phyloP scores from a whole-genome alignment of 169 alveolate genomes.

The Condylostoma magnum region DNA sequence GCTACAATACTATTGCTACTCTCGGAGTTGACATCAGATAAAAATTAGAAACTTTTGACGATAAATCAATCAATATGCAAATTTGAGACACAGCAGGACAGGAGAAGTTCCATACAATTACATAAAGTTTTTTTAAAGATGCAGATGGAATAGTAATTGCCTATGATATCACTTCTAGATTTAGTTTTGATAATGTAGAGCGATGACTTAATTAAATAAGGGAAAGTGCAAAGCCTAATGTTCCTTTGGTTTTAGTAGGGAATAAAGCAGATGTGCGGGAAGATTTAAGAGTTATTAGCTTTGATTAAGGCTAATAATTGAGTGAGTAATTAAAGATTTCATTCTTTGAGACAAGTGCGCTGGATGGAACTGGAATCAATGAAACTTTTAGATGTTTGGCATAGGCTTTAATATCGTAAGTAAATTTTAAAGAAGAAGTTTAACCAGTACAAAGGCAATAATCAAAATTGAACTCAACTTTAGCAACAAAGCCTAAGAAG shows the following conservation, averaged over 20 bases:
- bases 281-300: not conserved
- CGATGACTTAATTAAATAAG: not conserved
- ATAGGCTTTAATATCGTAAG: too few species aligned
- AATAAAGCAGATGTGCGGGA: not conserved
- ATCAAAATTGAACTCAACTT: too few species aligned
- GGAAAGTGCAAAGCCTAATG: not conserved
- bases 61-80: not conserved
- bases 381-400: not conserved
- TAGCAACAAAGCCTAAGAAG: too few species aligned
- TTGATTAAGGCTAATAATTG: not conserved
- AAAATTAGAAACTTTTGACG: too few species aligned
- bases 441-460: too few species aligned
- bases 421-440: too few species aligned
- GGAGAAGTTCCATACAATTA: not conserved
- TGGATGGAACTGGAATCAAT: not conserved
- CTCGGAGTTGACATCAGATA: slow-evolving; percentile 82
- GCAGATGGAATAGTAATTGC: not conserved
- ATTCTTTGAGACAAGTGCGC: not conserved
- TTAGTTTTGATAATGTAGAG: not conserved
- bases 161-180: not conserved
- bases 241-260: not conserved
- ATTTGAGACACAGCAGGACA: slow-evolving; percentile 2
- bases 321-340: not conserved
- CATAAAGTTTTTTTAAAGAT: not conserved
- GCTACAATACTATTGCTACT: slow-evolving; percentile 55